These are phyloP conservation scores for Eragrostis curvula DNA, from an alignment of 176 grass and related monocot species.

Conservation along the genomic window DNA sequence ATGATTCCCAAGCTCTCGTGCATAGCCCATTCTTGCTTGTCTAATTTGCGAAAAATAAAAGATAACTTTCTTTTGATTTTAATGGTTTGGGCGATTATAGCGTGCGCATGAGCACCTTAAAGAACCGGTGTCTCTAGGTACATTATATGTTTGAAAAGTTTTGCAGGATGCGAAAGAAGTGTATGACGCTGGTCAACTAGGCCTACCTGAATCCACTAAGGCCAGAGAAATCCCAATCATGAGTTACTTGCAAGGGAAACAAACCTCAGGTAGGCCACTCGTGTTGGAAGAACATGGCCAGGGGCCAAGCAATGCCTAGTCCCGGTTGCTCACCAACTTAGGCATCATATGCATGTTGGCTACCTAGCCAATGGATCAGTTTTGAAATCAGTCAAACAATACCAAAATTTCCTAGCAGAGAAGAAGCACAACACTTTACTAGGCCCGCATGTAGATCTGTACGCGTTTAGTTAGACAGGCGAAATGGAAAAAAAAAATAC, in stretches of 20 bases:
- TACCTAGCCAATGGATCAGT: conserved; percentile 23
- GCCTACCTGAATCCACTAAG: conserved; percentile 18
- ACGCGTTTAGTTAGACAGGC: background rate
- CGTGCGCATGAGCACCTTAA: background rate
- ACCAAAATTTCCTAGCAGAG: background rate
- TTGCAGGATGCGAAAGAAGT: background rate
- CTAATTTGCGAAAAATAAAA: background rate
- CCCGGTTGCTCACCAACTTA: conserved; percentile 56
- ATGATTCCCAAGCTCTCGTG: background rate
- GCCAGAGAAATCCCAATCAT: conserved; percentile 19
- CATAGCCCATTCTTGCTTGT: background rate
- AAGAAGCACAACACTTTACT: background rate
- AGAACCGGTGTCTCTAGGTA: background rate
- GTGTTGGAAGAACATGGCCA: conserved; percentile 18
- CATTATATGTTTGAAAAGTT: background rate
- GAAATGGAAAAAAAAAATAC: background rate
- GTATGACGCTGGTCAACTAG: background rate
- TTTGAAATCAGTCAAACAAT: conserved; percentile 20
- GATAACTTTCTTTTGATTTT: background rate
- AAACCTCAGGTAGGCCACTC: conserved; percentile 27
- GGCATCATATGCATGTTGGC: conserved; percentile 34
- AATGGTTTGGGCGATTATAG: background rate
- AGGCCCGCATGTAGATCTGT: background rate
- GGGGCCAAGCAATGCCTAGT: conserved; percentile 18
- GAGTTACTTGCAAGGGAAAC: conserved; percentile 54